Evolutionary conservation across 73 alveolate species (phyloP).

Genomic region (Tetrahymena malaccensis): DNA sequence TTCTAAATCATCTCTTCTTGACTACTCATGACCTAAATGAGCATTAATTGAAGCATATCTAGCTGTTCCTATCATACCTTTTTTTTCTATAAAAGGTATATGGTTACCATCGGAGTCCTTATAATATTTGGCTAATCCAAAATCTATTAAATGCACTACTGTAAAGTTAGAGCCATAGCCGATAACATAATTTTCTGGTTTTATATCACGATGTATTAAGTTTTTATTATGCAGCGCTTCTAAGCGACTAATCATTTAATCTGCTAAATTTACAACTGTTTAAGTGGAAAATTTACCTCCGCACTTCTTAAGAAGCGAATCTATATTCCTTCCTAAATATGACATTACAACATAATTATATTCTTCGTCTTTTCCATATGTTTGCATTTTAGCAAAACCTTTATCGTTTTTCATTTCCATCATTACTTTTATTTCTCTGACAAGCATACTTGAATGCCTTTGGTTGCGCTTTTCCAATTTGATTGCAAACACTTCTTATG

Average conservation of each 20-base stretch:
- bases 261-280: constrained; percentile 23
- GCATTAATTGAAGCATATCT: constrained; percentile 60
- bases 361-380: constrained; percentile 59
- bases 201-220: constrained; percentile 74
- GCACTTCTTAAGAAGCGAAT: constrained; percentile 64
- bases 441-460: constrained; percentile 20
- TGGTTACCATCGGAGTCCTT: constrained; percentile 78
- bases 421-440: constrained; percentile 33
- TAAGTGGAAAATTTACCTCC: constrained; percentile 18
- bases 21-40: constrained; percentile 56
- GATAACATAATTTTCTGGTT: constrained; percentile 75
- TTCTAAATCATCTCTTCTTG: constrained; percentile 82
- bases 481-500: constrained; percentile 33
- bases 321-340: constrained; percentile 86
- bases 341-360: constrained; percentile 80
- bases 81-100: constrained; percentile 85
- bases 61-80: constrained; percentile 94
- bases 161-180: constrained; percentile 52
- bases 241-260: constrained; percentile 13
- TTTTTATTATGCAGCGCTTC: constrained; percentile 55
- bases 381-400: constrained; percentile 41
- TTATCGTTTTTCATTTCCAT: constrained; percentile 16
- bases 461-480: constrained; percentile 25
- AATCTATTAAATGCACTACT: constrained; percentile 77
- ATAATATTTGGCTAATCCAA: constrained; percentile 84